These are phyloP conservation scores for Tuber indicum DNA, from an alignment of 495 filamentous ascomycete genomes.

Conservation along the genomic window DNA sequence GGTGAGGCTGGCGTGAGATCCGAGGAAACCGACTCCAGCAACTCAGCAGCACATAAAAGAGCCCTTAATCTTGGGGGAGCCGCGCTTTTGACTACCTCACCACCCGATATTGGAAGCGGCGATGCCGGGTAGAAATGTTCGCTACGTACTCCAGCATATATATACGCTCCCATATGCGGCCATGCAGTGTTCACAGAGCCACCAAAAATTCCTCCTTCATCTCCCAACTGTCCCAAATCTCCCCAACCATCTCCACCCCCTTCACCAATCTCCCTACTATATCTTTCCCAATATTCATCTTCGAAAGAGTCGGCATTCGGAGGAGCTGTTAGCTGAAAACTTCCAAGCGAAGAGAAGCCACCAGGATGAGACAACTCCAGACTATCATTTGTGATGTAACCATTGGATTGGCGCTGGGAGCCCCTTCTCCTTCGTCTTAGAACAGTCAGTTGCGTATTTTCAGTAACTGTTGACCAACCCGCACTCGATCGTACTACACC, in stretches of 20 bases:
- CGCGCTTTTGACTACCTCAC: neutral
- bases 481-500: neutral
- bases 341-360: neutral
- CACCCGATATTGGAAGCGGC: neutral
- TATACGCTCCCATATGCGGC: neutral
- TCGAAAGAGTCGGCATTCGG: neutral
- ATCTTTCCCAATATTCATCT: neutral
- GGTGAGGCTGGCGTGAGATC: neutral
- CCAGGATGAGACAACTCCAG: neutral
- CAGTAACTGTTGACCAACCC: neutral
- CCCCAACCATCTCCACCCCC: neutral
- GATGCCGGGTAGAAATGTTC: neutral
- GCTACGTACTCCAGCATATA: neutral
- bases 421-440: neutral
- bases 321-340: neutral
- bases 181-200: neutral
- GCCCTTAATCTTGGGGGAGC: neutral
- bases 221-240: neutral
- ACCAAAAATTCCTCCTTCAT: neutral
- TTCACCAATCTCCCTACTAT: neutral
- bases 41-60: neutral
- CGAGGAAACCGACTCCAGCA: conserved; percentile 1
- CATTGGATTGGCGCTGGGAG: neutral
- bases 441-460: neutral
- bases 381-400: neutral